These are phyloP conservation scores for Colletotrichum camelliae DNA, from an alignment of 2,329 filamentous ascomycete species.

Conservation along the genomic window DNA sequence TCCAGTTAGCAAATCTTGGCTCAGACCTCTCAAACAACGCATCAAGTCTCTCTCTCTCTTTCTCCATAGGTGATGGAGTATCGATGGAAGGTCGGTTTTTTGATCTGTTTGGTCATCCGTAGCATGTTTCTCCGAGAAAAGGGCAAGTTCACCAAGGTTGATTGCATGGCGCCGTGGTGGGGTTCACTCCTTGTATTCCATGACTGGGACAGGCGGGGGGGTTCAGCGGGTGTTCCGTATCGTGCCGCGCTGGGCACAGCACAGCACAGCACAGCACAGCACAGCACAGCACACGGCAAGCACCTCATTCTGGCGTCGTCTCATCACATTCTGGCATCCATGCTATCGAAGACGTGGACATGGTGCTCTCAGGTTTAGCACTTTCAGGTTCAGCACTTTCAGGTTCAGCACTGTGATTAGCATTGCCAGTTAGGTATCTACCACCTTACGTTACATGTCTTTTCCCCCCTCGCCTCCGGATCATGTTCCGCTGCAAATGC, in stretches of 20 bases:
- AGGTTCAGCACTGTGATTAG: background rate
- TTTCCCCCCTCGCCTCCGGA: background rate
- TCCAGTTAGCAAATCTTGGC: background rate
- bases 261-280: background rate
- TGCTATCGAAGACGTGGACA: background rate
- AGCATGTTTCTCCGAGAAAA: background rate
- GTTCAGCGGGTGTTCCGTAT: background rate
- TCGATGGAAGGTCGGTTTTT: background rate
- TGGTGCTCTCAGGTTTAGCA: background rate
- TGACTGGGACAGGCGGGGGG: background rate
- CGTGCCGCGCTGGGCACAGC: background rate
- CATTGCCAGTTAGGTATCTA: background rate
- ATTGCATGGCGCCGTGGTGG: background rate
- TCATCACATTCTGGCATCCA: background rate
- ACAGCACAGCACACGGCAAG: background rate
- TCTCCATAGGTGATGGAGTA: background rate
- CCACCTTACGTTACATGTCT: background rate
- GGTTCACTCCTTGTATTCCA: background rate
- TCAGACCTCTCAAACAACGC: background rate
- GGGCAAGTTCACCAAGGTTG: background rate
- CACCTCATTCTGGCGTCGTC: background rate
- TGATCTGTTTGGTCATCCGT: background rate
- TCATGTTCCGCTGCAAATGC: background rate
- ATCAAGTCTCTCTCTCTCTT: background rate
- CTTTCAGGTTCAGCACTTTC: background rate